Percentiles rank a stretch among this genome's conserved stretches.
Conservation (phyloP, 2,329 filamentous ascomycete species). For the Fusarium pseudonygamai region DNA sequence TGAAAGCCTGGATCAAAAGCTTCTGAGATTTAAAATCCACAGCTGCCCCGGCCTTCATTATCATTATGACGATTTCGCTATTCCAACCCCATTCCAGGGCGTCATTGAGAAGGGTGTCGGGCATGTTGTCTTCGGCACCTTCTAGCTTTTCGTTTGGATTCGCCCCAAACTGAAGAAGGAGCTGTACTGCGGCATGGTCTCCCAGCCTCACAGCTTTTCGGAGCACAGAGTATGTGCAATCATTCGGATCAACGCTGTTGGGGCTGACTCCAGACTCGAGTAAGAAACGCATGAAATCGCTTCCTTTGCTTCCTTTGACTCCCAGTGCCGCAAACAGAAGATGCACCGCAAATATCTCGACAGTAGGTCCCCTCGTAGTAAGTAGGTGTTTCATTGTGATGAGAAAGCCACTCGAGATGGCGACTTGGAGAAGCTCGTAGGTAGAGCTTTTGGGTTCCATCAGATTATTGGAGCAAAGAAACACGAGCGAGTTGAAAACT, state of each 20-base stretch:
- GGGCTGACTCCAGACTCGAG: background rate
- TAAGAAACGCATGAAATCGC: fast-evolving
- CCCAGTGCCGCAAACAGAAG: background rate
- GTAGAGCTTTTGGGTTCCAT: fast-evolving
- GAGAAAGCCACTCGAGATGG: background rate
- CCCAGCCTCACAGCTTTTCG: background rate
- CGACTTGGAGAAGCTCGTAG: fast-evolving
- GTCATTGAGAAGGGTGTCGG: fast-evolving
- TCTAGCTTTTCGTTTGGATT: fast-evolving
- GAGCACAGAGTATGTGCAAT: fast-evolving
- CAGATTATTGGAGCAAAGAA: background rate
- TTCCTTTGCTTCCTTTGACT: fast-evolving
- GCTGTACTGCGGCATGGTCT: fast-evolving
- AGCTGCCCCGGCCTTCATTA: background rate
- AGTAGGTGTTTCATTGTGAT: background rate
- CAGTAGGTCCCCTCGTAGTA: fast-evolving
- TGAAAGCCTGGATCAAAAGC: fast-evolving
- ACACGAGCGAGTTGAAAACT: background rate
- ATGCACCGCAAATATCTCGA: background rate
- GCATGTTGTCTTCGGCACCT: fast-evolving
- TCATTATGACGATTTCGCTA: background rate
- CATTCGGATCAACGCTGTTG: fast-evolving
- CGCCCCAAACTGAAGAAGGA: background rate
- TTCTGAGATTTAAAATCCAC: fast-evolving
- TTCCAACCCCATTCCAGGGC: too few species aligned